Conservation (phyloP, 192 early-diverging fungal genomes). For the Paraglomus brasilianum region DNA sequence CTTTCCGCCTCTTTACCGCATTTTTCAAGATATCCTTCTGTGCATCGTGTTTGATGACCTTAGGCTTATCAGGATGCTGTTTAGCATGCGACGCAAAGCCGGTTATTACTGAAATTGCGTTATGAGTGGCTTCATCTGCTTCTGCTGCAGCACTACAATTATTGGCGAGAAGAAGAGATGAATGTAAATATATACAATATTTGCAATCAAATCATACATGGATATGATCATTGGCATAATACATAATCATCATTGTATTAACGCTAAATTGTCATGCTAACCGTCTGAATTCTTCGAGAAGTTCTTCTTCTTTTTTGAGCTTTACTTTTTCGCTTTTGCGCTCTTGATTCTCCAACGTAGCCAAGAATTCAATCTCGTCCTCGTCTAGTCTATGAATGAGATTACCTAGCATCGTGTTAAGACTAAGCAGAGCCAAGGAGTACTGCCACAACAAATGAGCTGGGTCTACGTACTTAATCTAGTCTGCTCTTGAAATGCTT, state of each 20-base stretch:
- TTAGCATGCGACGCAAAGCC: not conserved
- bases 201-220: no score
- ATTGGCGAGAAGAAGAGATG: not conserved
- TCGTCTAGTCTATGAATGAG: slow-evolving; percentile 64
- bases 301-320: slow-evolving; percentile 43
- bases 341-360: slow-evolving; percentile 52
- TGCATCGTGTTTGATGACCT: not conserved
- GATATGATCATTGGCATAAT: no score
- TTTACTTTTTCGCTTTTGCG: slow-evolving; percentile 43
- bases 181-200: not conserved
- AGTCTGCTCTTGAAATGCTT: slow-evolving; percentile 59
- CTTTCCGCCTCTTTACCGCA: not conserved
- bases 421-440: not conserved
- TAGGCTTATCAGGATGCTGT: not conserved
- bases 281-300: slow-evolving; percentile 51
- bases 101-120: not conserved
- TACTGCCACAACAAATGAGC: not conserved
- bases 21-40: not conserved
- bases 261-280: slow-evolving; percentile 30
- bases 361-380: slow-evolving; percentile 71
- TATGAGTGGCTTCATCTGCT: slow-evolving; percentile 2
- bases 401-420: slow-evolving; percentile 40
- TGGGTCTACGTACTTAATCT: slow-evolving; percentile 43
- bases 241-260: no score
- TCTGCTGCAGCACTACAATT: slow-evolving; percentile 18